These are phyloP conservation scores for Kregervanrija delftensis DNA, from an alignment of 805 yeast genomes.

Conservation along the genomic window DNA sequence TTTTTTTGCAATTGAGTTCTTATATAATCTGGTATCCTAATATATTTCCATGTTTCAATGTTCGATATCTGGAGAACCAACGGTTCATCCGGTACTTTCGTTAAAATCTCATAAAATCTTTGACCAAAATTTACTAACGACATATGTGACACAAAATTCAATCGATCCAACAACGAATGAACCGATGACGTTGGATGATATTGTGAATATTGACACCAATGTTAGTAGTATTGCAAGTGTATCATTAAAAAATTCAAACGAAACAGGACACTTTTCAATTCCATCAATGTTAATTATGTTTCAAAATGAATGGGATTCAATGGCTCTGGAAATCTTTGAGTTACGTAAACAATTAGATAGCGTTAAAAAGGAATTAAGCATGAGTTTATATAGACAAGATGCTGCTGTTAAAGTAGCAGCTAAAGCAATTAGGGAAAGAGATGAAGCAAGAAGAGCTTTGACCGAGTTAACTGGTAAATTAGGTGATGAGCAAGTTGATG, in stretches of 20 bases:
- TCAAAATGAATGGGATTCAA: conserved; percentile 87
- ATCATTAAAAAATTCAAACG: conserved; percentile 10
- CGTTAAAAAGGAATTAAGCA: conserved; percentile 65
- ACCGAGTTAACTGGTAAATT: conserved; percentile 43
- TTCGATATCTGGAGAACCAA: conserved; percentile 58
- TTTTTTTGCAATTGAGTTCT: neutral
- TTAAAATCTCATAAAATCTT: conserved; percentile 64
- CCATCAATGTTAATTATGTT: conserved; percentile 71
- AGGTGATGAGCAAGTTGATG: conserved; percentile 18
- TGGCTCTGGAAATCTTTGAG: conserved; percentile 73
- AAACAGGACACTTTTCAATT: conserved; percentile 43
- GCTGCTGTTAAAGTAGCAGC: conserved; percentile 88
- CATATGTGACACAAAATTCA: conserved; percentile 57
- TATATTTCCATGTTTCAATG: conserved; percentile 18
- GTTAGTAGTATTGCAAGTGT: conserved; percentile 4
- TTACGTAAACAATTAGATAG: conserved; percentile 63
- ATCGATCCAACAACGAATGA: conserved; percentile 73
- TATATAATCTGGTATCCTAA: neutral
- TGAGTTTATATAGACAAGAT: conserved; percentile 78
- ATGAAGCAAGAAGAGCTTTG: conserved; percentile 62
- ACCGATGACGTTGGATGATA: conserved; percentile 49
- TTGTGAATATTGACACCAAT: conserved; percentile 33
- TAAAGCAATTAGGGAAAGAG: conserved; percentile 64
- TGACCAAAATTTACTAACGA: conserved; percentile 53
- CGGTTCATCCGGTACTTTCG: conserved; percentile 70